These are phyloP conservation scores for Apium graveolens DNA, from an alignment of 129 eudicot species.

Conservation along the genomic window DNA sequence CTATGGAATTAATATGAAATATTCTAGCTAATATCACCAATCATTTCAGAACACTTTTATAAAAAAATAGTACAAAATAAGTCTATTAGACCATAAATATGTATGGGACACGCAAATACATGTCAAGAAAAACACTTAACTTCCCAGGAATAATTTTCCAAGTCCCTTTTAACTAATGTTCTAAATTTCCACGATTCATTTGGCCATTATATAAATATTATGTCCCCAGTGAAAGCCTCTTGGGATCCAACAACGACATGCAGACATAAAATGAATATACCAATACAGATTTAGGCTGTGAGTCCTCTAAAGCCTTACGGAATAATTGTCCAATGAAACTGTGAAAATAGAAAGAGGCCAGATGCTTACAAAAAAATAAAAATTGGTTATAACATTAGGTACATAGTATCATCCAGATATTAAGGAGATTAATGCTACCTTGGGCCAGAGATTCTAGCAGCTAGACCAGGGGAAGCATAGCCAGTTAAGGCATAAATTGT, in stretches of 20 bases:
- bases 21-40: too few species aligned
- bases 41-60: too few species aligned
- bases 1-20: too few species aligned
- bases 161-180: too few species aligned
- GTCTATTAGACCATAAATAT: too few species aligned
- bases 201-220: slow-evolving; percentile 65
- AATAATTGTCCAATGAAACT: slow-evolving; percentile 77
- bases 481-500: slow-evolving; percentile 77
- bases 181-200: slow-evolving; percentile 45
- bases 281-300: slow-evolving; percentile 81
- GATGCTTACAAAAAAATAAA: not conserved
- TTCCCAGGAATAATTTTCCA: too few species aligned
- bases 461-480: slow-evolving; percentile 83
- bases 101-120: too few species aligned
- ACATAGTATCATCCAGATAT: not conserved
- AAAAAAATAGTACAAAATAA: too few species aligned
- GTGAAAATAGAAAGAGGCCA: slow-evolving; percentile 20
- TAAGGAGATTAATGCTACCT: slow-evolving; percentile 36
- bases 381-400: not conserved
- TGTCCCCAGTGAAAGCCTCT: slow-evolving; percentile 61
- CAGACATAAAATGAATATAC: slow-evolving; percentile 73
- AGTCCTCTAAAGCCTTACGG: slow-evolving; percentile 73
- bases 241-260: slow-evolving; percentile 86
- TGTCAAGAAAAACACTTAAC: too few species aligned
- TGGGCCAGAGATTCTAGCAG: slow-evolving; percentile 87